Evolutionary conservation across 2,329 filamentous ascomycete species (phyloP).

Genomic region (Pleurostoma richardsiae): DNA sequence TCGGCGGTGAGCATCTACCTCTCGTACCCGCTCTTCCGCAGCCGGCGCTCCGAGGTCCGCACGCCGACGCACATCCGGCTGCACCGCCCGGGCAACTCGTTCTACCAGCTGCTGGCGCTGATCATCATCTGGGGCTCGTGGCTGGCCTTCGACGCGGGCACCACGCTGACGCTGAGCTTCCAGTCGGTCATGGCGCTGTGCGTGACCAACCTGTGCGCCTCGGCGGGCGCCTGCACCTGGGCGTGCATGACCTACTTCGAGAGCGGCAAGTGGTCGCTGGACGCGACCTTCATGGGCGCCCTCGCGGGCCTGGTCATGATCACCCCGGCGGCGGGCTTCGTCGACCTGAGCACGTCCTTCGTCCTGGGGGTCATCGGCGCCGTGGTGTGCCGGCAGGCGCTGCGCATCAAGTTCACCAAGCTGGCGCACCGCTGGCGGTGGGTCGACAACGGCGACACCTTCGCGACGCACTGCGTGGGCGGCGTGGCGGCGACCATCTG

Average conservation of each 20-base stretch:
- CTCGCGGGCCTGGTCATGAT: slow-evolving; percentile 49
- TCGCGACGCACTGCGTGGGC: slow-evolving; percentile 48
- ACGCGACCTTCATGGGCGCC: slow-evolving; percentile 45
- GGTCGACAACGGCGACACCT: slow-evolving; percentile 52
- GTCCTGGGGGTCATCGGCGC: slow-evolving; percentile 42
- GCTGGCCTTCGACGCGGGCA: slow-evolving; percentile 46
- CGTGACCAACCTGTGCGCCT: slow-evolving; percentile 43
- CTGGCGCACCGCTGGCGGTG: slow-evolving; percentile 38
- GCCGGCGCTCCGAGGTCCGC: slow-evolving; percentile 32
- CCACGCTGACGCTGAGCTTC: slow-evolving; percentile 41
- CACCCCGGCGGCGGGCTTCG: slow-evolving; percentile 38
- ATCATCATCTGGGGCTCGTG: slow-evolving; percentile 47
- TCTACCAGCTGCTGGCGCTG: slow-evolving; percentile 40
- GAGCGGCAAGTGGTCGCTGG: slow-evolving; percentile 34
- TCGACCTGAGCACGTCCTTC: slow-evolving; percentile 42
- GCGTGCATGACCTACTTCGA: slow-evolving; percentile 35
- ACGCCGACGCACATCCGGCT: slow-evolving; percentile 40
- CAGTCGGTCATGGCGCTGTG: slow-evolving; percentile 43
- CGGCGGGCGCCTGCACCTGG: slow-evolving; percentile 41
- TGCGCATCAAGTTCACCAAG: slow-evolving; percentile 47
- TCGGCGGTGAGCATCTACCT: slow-evolving; percentile 39
- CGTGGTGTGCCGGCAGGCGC: slow-evolving; percentile 40
- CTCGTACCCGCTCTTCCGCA: slow-evolving; percentile 41
- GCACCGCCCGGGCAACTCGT: slow-evolving; percentile 40
- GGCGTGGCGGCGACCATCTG: slow-evolving; percentile 43